These are phyloP conservation scores for Takashimella tepidaria DNA, from an alignment of 1,284 basidiomycete genomes.

Conservation along the genomic window DNA sequence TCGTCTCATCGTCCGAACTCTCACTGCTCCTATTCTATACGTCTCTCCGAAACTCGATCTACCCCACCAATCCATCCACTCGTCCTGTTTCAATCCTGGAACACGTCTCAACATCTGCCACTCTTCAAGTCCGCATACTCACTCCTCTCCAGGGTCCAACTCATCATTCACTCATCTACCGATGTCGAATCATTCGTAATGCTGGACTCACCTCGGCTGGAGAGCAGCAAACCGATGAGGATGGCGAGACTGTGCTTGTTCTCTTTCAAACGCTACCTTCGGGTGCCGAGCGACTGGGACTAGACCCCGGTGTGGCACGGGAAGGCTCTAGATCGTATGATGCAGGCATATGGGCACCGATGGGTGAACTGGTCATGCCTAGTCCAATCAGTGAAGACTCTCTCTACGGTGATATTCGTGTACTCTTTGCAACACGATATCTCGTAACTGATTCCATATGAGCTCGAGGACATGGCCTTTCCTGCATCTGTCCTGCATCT, in stretches of 20 bases:
- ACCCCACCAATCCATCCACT: slow-evolving; percentile 9
- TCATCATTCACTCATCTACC: slow-evolving; percentile 18
- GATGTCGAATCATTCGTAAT: slow-evolving; percentile 12
- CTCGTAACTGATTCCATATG: slow-evolving; percentile 25
- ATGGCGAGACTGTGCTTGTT: slow-evolving; percentile 7
- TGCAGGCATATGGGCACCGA: slow-evolving; percentile 27
- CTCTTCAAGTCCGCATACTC: slow-evolving; percentile 7
- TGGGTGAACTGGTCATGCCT: slow-evolving; percentile 16
- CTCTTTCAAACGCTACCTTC: slow-evolving; percentile 20
- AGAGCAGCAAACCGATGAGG: too few species aligned
- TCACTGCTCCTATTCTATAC: slow-evolving; percentile 41
- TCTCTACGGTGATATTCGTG: slow-evolving; percentile 1
- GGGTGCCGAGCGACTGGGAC: slow-evolving; percentile 27
- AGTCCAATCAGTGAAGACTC: not conserved
- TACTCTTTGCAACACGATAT: slow-evolving; percentile 33
- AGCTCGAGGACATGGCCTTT: not conserved
- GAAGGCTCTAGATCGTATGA: slow-evolving; percentile 12
- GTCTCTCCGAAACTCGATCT: slow-evolving; percentile 28
- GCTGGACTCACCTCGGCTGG: not conserved
- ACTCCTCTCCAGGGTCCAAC: slow-evolving; percentile 10
- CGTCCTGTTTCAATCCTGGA: slow-evolving; percentile 4
- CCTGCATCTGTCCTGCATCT: too few species aligned
- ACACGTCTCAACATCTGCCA: slow-evolving; percentile 10
- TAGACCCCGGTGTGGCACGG: slow-evolving; percentile 21
- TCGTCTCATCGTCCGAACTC: slow-evolving; percentile 18